Base-by-base conservation (phyloP, 2,329 filamentous ascomycete species). In the Trichoderma sp. region DNA sequence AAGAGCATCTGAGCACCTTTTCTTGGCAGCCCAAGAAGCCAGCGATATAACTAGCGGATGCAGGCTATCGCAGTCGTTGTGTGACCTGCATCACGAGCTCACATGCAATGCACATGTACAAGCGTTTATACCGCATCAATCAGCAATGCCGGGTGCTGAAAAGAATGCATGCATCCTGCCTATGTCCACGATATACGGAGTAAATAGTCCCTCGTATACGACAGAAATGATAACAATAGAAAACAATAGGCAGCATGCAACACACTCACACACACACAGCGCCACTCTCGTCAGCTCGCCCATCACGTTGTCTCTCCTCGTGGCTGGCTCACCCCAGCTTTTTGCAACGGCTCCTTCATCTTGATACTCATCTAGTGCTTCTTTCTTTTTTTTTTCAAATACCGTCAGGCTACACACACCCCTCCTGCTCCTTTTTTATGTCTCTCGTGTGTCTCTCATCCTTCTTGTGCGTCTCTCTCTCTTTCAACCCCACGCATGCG, bases 61-160 rank as follows among this genome's bases (percentile, higher is more conserved):
- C 26, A 68, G 65, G 18, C 53, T 34, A 60, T 60, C 36, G 56
- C 26, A 30, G 30, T 28, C 39, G 34, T 9, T 47, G 53, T 60
- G 65, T 69, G 65, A 69, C 65, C 56, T 69, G 28, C 65, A 69
- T 69, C 65, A 69, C 65, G 65, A 69, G 65, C 26, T 30, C 26
- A 53, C 24, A 34, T 34, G 47, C 57, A 14, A 32, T 60, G 57
- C 57, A 24, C 57, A 21, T 60, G 18, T 32, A 58, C 56, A 32
- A 9, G 18, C 18, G 24, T 30, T 32, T 58, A 30, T 30, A 58
- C 56, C 56, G 30, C 53, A 60, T 51, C 43, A 24, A 51, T 14
- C 4, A 12, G n/a, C 11, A 60, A 32, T 6, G 57, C 30, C 28
- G 28, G 8, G 6, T 60, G 15, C 11, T 32, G 28, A 60, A 60